Base-by-base conservation (phyloP, 306 rosid species). In the Datisca glomerata region DNA sequence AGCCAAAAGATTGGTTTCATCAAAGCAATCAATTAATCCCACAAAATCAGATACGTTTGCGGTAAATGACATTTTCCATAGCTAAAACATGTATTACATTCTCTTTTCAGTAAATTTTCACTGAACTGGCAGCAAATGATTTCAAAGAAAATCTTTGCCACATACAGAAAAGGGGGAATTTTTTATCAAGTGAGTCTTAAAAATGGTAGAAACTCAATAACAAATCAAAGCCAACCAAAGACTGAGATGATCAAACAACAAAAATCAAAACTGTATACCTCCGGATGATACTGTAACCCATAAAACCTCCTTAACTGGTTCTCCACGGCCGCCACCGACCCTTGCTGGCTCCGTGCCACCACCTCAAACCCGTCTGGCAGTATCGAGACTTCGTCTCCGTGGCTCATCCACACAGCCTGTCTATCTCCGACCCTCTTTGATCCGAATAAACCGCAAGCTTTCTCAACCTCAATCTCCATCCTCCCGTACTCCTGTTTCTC, bases 241-340 rank as follows among this genome's bases (percentile, higher is more conserved):
- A n/a, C n/a, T n/a, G 34, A 35, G 12, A 45, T 27, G 4, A 32
- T 7, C 15, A 0, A 21, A 21, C 41, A 34, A 12, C 1, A 8
- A 18, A 21, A 45, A 43, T 13, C 40, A 55, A 29, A 68, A 18
- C 8, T 12, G 18, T 22, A 47, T 52, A 73, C 97, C 97, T 89
- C 97, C 1, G 97, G 95, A 46, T 89, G 98, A 59, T 89, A 89
- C 68, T 89, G 98, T 18, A 89, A 78, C 9, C 98, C 93, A 49
- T 61, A 84, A 43, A 89, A 65, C 77, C 70, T 72, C 60, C 71
- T 57, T 12, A 43, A 41, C 12, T 52, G 66, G 13, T 74, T 70
- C 48, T 89, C 77, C 0, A 89, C 55, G 2, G 91, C 95, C 0
- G 98, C 95, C 1, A 80, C 77, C 0, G 68, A 47, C 12, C 95